Base-by-base conservation (phyloP, 441 rosid genomes). In the Omphalea diandra region DNA sequence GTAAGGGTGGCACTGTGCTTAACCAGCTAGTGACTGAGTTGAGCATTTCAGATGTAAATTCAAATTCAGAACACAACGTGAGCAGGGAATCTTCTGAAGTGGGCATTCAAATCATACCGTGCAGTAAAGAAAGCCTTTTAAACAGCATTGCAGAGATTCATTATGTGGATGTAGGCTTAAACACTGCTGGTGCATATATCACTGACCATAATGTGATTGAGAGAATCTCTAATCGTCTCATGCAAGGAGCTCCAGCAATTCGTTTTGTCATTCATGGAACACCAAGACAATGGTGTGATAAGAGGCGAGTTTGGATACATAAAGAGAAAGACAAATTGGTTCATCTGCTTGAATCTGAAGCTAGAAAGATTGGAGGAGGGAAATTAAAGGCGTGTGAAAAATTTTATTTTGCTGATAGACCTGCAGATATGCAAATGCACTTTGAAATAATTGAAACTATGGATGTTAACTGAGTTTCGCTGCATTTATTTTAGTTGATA, bases 221-320 rank as follows among this genome's bases (percentile, higher is more conserved):
- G 49, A 73, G 78, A 49, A 79, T 94, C 63, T 78, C 88, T 8
- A 78, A 79, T 46, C 85, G 70, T 15, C 60, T 85, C 27, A 61
- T 31, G 22, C 76, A 69, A 65, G 80, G 77, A 52, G 72, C 44
- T 32, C 61, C 68, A 18, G 62, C 72, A 17, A 32, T 91, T 52
- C 84, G 87, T 8, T 79, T 94, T 49, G 17, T 85, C 62, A 75
- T 91, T 46, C 97, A 88, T 40, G 97, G 97, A 81, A 91, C 97
- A 77, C 97, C 98, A 0, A 85, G 97, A 83, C 97, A 94, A 68
- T 90, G 98, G 98, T 63, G 91, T 52, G 98, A 94, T 72, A 63
- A 57, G 24, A 56, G 72, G 47, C 88, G 97, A 57, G 77, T 49
- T 22, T 82, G 84, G 94, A 83, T 88, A 63, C 58, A 71, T 22